These are phyloP conservation scores for Eucalyptus dawsonii DNA, from an alignment of 345 rosid genomes.

Conservation along the genomic window DNA sequence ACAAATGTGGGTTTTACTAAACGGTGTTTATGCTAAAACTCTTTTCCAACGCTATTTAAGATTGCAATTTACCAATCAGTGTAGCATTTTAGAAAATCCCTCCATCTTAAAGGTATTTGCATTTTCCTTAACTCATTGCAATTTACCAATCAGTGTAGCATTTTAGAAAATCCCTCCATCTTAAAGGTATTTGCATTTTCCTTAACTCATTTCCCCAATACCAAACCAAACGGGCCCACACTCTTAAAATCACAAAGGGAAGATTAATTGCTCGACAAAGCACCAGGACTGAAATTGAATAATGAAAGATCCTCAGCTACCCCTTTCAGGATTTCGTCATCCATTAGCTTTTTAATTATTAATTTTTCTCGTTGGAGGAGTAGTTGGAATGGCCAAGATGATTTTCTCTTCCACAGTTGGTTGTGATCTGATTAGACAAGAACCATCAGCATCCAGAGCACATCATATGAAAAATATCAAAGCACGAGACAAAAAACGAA, in stretches of 20 bases:
- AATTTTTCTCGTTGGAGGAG: neutral
- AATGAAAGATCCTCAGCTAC: neutral
- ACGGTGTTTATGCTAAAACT: too few species aligned
- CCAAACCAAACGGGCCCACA: too few species aligned
- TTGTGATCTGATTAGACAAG: neutral
- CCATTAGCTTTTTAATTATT: neutral
- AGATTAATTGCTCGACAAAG: neutral
- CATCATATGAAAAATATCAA: neutral
- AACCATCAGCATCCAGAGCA: neutral
- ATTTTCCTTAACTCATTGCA: too few species aligned
- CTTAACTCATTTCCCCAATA: too few species aligned
- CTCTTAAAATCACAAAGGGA: neutral
- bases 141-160: too few species aligned
- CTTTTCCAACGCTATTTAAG: too few species aligned
- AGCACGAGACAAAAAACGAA: neutral
- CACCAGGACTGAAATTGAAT: neutral
- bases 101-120: too few species aligned
- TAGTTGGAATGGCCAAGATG: neutral
- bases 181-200: too few species aligned
- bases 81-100: accelerated
- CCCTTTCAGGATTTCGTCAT: neutral
- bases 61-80: too few species aligned
- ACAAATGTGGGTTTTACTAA: too few species aligned
- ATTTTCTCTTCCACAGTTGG: neutral
- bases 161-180: accelerated